Evolutionary conservation across 179 eudicot genomes (phyloP).

Genomic region (Heliamphora pulchella): DNA sequence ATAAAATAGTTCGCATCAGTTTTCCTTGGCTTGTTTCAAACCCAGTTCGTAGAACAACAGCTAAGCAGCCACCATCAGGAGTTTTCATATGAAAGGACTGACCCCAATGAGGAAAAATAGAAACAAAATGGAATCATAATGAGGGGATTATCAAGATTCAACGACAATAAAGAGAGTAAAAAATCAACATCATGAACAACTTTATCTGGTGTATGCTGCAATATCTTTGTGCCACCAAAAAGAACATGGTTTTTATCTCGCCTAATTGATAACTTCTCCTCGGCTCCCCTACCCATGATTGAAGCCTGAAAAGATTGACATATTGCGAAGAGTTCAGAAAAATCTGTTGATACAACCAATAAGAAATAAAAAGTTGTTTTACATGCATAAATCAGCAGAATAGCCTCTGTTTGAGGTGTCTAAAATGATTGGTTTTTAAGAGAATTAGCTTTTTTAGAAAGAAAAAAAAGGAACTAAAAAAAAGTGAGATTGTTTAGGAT

Average conservation of each 20-base stretch:
- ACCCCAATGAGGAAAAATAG: slow-evolving; percentile 5
- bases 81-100: slow-evolving; percentile 71
- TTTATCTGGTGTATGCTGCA: slow-evolving; percentile 96
- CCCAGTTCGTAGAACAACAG: slow-evolving; percentile 94
- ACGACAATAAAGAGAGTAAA: slow-evolving; percentile 8
- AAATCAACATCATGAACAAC: slow-evolving; percentile 26
- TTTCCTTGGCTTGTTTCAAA: slow-evolving; percentile 99
- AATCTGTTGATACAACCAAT: neutral
- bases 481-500: too few species aligned
- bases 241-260: slow-evolving; percentile 79
- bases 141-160: neutral
- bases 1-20: slow-evolving; percentile 92
- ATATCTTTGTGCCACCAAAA: slow-evolving; percentile 96
- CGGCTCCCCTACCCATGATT: slow-evolving; percentile 49
- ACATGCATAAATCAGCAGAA: neutral
- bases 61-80: slow-evolving; percentile 98
- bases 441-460: too few species aligned
- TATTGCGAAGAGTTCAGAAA: neutral
- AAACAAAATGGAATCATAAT: neutral
- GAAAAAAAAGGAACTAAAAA: too few species aligned
- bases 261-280: slow-evolving; percentile 62
- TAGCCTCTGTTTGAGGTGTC: neutral
- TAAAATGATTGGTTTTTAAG: too few species aligned
- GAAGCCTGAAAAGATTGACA: slow-evolving; percentile 50
- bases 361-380: neutral